Evolutionary conservation across 495 filamentous ascomycete species (phyloP).

Genomic region (Bryoglossum gracile): DNA sequence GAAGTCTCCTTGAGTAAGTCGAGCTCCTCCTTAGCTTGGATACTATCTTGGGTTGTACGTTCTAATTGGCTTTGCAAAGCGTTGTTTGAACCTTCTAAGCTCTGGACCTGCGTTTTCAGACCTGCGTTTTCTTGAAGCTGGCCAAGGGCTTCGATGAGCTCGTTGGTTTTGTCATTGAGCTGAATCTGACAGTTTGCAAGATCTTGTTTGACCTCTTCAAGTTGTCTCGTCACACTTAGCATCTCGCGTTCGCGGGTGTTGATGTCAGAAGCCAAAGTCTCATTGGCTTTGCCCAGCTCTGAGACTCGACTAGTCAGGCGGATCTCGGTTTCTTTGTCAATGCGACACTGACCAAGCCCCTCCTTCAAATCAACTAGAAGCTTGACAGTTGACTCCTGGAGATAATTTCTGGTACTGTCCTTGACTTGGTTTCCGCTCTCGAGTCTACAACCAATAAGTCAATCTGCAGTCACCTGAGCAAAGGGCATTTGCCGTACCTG

Average conservation of each 20-base stretch:
- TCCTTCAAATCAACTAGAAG: slow-evolving; percentile 15
- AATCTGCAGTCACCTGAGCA: not conserved
- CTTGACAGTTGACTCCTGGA: slow-evolving; percentile 1
- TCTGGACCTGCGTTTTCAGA: slow-evolving; percentile 9
- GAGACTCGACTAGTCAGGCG: slow-evolving; percentile 12
- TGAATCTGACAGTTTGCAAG: slow-evolving; percentile 16
- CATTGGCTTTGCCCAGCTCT: slow-evolving; percentile 15
- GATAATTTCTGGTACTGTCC: not conserved
- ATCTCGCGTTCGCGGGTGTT: slow-evolving; percentile 5
- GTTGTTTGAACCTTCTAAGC: slow-evolving; percentile 13
- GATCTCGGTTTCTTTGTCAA: slow-evolving; percentile 10
- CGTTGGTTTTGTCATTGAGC: slow-evolving; percentile 12
- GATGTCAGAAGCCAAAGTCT: slow-evolving; percentile 1
- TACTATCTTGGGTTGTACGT: slow-evolving; percentile 16
- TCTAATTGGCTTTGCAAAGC: slow-evolving; percentile 14
- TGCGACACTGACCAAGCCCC: slow-evolving; percentile 8
- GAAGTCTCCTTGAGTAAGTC: slow-evolving; percentile 15
- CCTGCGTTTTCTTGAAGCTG: slow-evolving; percentile 8
- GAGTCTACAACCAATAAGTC: not conserved
- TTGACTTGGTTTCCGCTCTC: not conserved
- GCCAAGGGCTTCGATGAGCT: slow-evolving; percentile 11
- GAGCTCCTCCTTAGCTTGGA: slow-evolving; percentile 21
- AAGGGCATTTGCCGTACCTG: slow-evolving; percentile 1
- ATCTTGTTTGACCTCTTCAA: slow-evolving; percentile 23
- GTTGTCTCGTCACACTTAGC: slow-evolving; percentile 14